These are phyloP conservation scores for Malus orientalis DNA, from an alignment of 306 rosid genomes.

Conservation along the genomic window DNA sequence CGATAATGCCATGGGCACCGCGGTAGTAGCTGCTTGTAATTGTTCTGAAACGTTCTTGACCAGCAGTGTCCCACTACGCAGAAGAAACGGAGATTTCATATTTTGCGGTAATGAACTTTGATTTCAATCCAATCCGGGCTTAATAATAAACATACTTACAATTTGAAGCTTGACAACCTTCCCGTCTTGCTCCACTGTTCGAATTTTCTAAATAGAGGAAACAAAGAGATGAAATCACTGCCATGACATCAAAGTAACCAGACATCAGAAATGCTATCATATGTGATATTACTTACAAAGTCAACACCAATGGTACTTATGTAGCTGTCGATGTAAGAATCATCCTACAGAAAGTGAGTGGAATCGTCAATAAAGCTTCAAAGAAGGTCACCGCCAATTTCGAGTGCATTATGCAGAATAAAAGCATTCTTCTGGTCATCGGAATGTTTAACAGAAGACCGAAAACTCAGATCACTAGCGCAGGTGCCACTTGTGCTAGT, in stretches of 20 bases:
- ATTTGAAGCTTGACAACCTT: constrained; percentile 79
- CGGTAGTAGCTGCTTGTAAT: constrained; percentile 85
- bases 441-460: not conserved
- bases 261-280: constrained; percentile 3
- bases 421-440: not conserved
- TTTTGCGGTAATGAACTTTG: not conserved
- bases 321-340: constrained; percentile 80
- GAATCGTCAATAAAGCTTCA: constrained; percentile 4
- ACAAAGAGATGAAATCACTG: constrained; percentile 1
- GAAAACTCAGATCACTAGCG: too few species aligned
- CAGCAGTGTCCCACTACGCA: constrained; percentile 75
- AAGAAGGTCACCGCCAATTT: not conserved
- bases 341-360: constrained; percentile 39
- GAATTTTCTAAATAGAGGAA: constrained; percentile 50
- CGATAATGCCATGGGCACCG: constrained; percentile 79
- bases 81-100: not conserved
- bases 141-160: constrained; percentile 32
- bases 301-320: constrained; percentile 85
- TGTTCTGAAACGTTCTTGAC: constrained; percentile 78
- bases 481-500: too few species aligned
- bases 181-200: constrained; percentile 79
- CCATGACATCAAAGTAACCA: not conserved
- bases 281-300: constrained; percentile 42
- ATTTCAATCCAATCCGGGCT: not conserved
- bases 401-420: not conserved